Evolutionary conservation across 2,329 filamentous ascomycete genomes (phyloP).

Genomic region (Rhinocladiella similis): DNA sequence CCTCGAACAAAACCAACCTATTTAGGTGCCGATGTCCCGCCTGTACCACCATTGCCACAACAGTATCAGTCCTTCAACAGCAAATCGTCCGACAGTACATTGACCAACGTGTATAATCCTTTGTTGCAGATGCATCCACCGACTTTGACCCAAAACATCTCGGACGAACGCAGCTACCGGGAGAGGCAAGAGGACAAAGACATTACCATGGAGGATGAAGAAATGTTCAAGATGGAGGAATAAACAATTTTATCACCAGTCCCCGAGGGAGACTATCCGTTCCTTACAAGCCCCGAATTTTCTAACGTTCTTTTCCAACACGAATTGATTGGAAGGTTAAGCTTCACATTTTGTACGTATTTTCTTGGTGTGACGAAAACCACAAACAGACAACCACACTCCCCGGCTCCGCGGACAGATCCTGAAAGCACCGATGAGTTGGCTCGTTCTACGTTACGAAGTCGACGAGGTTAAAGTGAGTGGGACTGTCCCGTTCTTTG

Average conservation of each 20-base stretch:
- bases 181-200: conserved; percentile 66
- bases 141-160: conserved; percentile 47
- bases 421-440: conserved; percentile 25
- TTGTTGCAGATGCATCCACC: conserved; percentile 45
- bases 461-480: conserved; percentile 33
- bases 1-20: conserved; percentile 65
- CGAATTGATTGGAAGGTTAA: conserved; percentile 6
- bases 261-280: not conserved
- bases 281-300: conserved; percentile 9
- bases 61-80: conserved; percentile 35
- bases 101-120: conserved; percentile 42
- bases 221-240: conserved; percentile 98
- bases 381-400: conserved; percentile 2
- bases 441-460: conserved; percentile 3
- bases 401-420: conserved; percentile 20
- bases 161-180: conserved; percentile 62
- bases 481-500: conserved; percentile 26
- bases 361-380: conserved; percentile 7
- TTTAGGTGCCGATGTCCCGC: conserved; percentile 73
- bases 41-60: conserved; percentile 79
- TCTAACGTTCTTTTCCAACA: conserved; percentile 17
- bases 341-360: conserved; percentile 16
- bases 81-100: conserved; percentile 32
- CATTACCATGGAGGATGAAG: conserved; percentile 72
- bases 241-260: conserved; percentile 45